Base-by-base conservation (phyloP, 1,139 yeast genomes). In the Candida sp. region DNA sequence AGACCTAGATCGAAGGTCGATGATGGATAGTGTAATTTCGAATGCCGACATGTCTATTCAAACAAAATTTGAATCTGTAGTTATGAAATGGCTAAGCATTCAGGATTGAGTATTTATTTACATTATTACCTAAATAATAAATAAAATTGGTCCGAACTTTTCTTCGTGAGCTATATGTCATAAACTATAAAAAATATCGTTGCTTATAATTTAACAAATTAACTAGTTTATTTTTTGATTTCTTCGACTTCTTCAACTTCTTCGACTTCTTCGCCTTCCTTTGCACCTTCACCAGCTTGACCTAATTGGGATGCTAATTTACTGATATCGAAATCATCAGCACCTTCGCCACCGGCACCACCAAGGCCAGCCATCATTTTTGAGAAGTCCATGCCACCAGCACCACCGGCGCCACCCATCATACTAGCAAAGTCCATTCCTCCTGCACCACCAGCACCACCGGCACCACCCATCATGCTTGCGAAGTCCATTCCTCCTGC, bases 261-360 rank as follows among this genome's bases (percentile, higher is more conserved):
- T 22, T 55, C 72, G 19, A 48, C 68, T 21, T 54, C 66, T 9
- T 55, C 68, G 9, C 62, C 66, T 39, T 55, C 63, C 7, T 60
- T 74, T 12, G 58, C 69, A 5, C 54, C 66, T 15, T 63, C 75
- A 8, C 73, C 73, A 38, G 72, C 73, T 53, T 66, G 69, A 38
- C 76, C 76, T 56, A 71, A 68, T 62, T 70, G 75, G 49, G 72
- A 64, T 36, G 76, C 75, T 51, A 71, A 68, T 37, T 64, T 52
- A 46, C 68, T 64, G 49, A 68, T 63, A 43, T 65, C 76, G 39
- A 64, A 64, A 35, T 64, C 63, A 15, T 64, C 65, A 36, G 65
- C 69, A 29, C 66, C 68, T 21, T 60, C 61, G 19, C 55, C 58
- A 36, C 64, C 64, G 36, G 55, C 51, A 36, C 73, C 74, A 30